These are phyloP conservation scores for Linnemannia elongata DNA, from an alignment of 192 early-diverging fungal species.

Conservation along the genomic window DNA sequence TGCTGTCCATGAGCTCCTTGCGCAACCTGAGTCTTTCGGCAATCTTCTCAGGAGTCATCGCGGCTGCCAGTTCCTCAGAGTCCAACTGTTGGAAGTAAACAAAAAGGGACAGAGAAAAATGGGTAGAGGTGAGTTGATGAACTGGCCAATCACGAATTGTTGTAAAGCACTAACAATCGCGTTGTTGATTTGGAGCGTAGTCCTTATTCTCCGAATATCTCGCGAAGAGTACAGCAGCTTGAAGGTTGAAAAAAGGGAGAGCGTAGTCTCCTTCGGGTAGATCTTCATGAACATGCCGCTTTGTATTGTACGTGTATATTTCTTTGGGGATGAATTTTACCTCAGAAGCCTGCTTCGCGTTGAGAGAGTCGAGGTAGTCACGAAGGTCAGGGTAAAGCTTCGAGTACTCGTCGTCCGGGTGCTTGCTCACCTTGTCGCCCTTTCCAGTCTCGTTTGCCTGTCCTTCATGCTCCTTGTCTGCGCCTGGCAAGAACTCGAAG, in stretches of 20 bases:
- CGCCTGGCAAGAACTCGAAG: conserved; percentile 15
- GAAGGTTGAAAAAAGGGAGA: too few species aligned
- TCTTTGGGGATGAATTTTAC: neutral
- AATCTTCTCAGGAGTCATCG: conserved; percentile 23
- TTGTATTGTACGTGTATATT: neutral
- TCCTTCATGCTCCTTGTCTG: neutral
- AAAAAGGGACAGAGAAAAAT: neutral
- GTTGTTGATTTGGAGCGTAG: too few species aligned
- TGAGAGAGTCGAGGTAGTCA: conserved; percentile 30
- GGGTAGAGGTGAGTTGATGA: neutral
- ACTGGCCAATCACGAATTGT: neutral
- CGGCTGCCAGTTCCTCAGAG: conserved; percentile 1
- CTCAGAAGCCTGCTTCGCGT: neutral
- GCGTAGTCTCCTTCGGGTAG: too few species aligned
- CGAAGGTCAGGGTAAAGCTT: conserved; percentile 31
- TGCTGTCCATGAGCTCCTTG: neutral
- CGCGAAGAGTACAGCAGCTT: neutral
- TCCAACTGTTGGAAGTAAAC: neutral
- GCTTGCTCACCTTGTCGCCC: neutral
- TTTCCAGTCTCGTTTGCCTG: neutral
- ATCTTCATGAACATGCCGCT: neutral
- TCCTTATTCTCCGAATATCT: too few species aligned
- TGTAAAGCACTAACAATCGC: too few species aligned
- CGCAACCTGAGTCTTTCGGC: neutral
- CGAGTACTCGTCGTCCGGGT: neutral